These are phyloP conservation scores for Croton setiger DNA, from an alignment of 441 rosid species.

Conservation along the genomic window DNA sequence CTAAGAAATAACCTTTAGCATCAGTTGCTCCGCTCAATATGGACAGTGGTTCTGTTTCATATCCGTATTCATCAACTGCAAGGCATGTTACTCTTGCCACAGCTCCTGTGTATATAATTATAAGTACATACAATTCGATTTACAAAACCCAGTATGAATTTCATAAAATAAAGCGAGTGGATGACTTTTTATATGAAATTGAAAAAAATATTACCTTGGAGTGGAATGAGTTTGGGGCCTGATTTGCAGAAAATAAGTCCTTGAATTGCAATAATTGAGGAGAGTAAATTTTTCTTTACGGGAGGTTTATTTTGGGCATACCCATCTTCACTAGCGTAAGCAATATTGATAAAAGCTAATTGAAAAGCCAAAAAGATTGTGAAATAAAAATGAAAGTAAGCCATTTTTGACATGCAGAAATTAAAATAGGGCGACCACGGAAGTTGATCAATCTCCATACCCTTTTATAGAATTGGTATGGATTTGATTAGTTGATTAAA, in stretches of 20 bases:
- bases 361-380: not conserved
- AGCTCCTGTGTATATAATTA: conserved; percentile 21
- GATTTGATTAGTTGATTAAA: too few relatives aligned
- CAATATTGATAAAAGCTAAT: not conserved
- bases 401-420: not conserved
- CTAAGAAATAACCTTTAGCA: conserved; percentile 46
- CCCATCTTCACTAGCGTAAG: conserved; percentile 2
- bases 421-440: too few relatives aligned
- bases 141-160: too few relatives aligned
- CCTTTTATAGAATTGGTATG: too few relatives aligned
- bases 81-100: conserved; percentile 43
- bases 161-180: too few relatives aligned
- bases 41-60: conserved; percentile 38
- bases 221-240: conserved; percentile 6
- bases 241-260: conserved; percentile 24
- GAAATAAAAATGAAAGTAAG: conserved; percentile 1
- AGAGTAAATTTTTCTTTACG: conserved; percentile 2
- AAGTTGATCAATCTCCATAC: too few relatives aligned
- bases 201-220: conserved; percentile 7
- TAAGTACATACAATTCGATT: too few relatives aligned
- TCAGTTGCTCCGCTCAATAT: conserved; percentile 38
- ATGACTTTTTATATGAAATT: not conserved
- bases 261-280: conserved; percentile 17
- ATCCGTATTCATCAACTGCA: conserved; percentile 36
- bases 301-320: not conserved